Base-by-base conservation (phyloP, 2,329 filamentous ascomycete species). In the Camillea tinctor region DNA sequence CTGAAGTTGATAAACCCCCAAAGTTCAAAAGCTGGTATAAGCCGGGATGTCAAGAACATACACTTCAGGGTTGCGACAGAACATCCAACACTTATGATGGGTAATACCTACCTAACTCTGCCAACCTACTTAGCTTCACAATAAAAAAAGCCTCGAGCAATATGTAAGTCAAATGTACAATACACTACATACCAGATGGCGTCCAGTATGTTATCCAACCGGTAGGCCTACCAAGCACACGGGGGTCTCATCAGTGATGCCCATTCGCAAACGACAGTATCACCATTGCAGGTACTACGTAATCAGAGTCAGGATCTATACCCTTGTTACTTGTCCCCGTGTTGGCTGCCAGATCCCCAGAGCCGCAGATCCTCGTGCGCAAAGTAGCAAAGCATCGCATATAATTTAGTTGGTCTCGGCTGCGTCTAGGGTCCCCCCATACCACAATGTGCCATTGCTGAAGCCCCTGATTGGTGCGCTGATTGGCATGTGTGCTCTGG, bases 151-250 rank as follows among this genome's bases (percentile, higher is more conserved):
- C 11, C 36, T 44, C 36, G 36, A 17, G n/a, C 36, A n/a, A n/a
- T n/a, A 15, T 44, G 36, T 17, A 30, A 30, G 13, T 30, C 6
- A 30, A 30, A 30, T 30, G 6, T 30, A n/a, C n/a, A n/a, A n/a
- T n/a, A n/a, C n/a, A n/a, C n/a, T n/a, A n/a, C n/a, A n/a, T n/a
- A 30, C 3, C 26, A 30, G 8, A 30, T 30, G 26, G 26, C 26
- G n/a, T n/a, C 26, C 26, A 9, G 36, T 44, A 11, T 60, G 40
- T 55, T 51, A 62, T 54, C 65, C 64, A 67, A 66, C 64, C 54
- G 64, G 64, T 63, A 64, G 61, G 59, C 59, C 36, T 58, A 55
- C 52, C 26, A 61, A 40, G 44, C 40, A 68, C 66, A 68, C 66
- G 66, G 57, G 66, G 65, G 62, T 56, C 50, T 49, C 49, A 62